Percentiles rank a stretch among this genome's conserved stretches.
Evolutionary conservation across 768 basidiomycete genomes (phyloP).

Genomic region (Hirschioporus abietinus): DNA sequence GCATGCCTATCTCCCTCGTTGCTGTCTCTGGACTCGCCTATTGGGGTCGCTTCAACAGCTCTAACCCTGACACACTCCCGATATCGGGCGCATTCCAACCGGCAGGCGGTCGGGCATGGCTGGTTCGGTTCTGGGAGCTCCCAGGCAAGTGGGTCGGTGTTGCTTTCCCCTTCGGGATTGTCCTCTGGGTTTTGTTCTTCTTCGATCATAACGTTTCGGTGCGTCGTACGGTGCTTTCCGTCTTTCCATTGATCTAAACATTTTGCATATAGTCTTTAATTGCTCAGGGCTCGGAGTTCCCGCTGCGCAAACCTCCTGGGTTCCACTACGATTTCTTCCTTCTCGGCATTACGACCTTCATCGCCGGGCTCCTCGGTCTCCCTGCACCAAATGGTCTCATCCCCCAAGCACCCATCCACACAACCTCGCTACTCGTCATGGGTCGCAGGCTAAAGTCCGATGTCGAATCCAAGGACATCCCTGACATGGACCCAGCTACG

Average conservation of each 20-base stretch:
- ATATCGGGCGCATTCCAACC: conserved; percentile 64
- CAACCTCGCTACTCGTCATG: conserved; percentile 72
- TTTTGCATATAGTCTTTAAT: conserved; percentile 64
- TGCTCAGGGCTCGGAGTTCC: conserved; percentile 86
- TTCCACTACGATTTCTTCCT: conserved; percentile 90
- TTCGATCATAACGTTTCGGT: conserved; percentile 95
- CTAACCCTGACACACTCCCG: conserved; percentile 62
- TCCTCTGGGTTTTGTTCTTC: conserved; percentile 90
- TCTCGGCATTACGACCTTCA: conserved; percentile 84
- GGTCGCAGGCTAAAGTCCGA: conserved; percentile 36
- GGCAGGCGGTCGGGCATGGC: conserved; percentile 70
- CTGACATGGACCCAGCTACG: background rate
- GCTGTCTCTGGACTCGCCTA: conserved; percentile 75
- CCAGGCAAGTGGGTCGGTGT: conserved; percentile 86
- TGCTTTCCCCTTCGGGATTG: conserved; percentile 82
- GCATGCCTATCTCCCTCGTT: conserved; percentile 84
- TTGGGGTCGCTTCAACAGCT: conserved; percentile 71
- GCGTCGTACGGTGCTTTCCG: conserved; percentile 12
- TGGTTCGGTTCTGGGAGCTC: conserved; percentile 85
- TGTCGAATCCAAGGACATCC: conserved; percentile 32
- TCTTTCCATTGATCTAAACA: conserved; percentile 3
- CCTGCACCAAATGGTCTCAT: conserved; percentile 86
- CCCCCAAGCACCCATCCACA: conserved; percentile 91
- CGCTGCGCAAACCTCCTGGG: conserved; percentile 84
- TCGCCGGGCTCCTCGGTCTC: conserved; percentile 79